Evolutionary conservation across 208 protist genomes (phyloP).

Genomic region (Leishmania amazonensis): DNA sequence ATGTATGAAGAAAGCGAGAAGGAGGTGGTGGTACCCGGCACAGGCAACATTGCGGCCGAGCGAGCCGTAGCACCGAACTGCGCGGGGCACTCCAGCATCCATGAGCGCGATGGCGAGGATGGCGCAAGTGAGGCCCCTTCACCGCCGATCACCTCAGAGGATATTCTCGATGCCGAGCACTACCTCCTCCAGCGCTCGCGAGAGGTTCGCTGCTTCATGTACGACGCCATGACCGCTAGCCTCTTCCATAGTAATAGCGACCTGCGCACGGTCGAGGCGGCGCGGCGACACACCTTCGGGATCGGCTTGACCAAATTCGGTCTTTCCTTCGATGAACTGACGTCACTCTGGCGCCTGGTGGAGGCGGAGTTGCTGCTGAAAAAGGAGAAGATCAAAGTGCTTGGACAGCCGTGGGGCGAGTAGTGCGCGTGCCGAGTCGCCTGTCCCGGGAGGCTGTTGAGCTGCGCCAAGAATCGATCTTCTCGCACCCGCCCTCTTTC

Average conservation of each 20-base stretch:
- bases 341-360: constrained; percentile 62
- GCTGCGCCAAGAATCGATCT: not conserved
- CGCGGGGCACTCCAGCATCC: not conserved
- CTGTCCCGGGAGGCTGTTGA: not conserved
- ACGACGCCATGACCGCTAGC: constrained; percentile 78
- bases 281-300: constrained; percentile 40
- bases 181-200: constrained; percentile 43
- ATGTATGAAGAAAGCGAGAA: not conserved
- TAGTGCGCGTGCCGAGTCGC: not conserved
- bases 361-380: constrained; percentile 64
- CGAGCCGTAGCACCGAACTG: not conserved
- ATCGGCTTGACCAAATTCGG: constrained; percentile 51
- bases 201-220: constrained; percentile 81
- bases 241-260: constrained; percentile 63
- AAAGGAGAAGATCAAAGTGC: constrained; percentile 65
- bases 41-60: not conserved
- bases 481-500: not conserved
- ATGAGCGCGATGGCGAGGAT: not conserved
- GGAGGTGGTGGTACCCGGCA: not conserved
- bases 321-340: constrained; percentile 39
- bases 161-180: constrained; percentile 30
- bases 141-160: constrained; percentile 7
- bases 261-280: constrained; percentile 36
- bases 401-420: constrained; percentile 60
- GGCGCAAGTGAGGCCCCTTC: not conserved